A percentile compares a stretch with the other conserved stretches of the same genome.
Evolutionary conservation across 257 asterid species (phyloP).

Genomic region (Striga asiatica): DNA sequence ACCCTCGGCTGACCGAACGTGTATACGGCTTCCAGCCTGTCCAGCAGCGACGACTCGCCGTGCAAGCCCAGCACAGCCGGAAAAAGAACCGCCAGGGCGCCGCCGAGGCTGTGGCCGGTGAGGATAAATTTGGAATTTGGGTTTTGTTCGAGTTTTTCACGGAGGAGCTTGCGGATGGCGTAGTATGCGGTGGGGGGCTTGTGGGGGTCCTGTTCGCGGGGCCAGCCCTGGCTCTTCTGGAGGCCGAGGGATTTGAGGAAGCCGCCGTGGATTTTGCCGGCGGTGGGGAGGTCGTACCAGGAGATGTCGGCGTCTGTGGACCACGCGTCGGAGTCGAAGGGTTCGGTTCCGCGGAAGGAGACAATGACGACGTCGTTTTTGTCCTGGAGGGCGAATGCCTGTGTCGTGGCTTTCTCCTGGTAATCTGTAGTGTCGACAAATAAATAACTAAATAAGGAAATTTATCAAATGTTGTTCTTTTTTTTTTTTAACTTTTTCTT

Average conservation of each 20-base stretch:
- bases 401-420: conserved; percentile 34
- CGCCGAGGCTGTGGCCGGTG: conserved; percentile 56
- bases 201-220: conserved; percentile 12
- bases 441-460: neutral
- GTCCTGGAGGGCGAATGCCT: conserved; percentile 33
- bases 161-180: conserved; percentile 23
- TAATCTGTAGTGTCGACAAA: no score
- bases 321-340: conserved; percentile 39
- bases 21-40: conserved; percentile 34
- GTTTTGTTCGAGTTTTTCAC: conserved; percentile 5
- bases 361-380: conserved; percentile 18
- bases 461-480: no score
- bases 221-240: conserved; percentile 37
- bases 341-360: conserved; percentile 34
- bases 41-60: conserved; percentile 29
- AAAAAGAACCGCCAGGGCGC: conserved; percentile 36
- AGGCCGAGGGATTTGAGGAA: conserved; percentile 45
- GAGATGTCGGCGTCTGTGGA: conserved; percentile 36
- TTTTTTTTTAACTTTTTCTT: no score
- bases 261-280: conserved; percentile 45
- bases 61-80: conserved; percentile 28
- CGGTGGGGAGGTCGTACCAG: conserved; percentile 30
- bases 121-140: conserved; percentile 24
- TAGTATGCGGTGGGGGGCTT: conserved; percentile 31
- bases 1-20: conserved; percentile 52